phyloP scores from a whole-genome alignment of 345 rosid species.

The Murraya koenigii region DNA sequence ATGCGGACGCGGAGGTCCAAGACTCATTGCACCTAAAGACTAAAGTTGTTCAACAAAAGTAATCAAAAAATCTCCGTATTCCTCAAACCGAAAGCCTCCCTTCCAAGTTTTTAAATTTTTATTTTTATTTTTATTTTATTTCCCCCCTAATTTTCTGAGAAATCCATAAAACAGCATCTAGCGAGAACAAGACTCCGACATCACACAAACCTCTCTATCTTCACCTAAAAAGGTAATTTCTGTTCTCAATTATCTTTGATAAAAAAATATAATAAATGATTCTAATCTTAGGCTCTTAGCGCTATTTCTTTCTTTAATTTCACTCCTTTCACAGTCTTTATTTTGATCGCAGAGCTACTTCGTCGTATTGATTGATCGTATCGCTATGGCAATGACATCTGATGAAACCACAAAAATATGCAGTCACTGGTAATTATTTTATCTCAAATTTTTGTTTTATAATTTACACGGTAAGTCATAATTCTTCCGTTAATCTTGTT shows the following conservation, averaged over 20 bases:
- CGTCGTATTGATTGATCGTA: not conserved
- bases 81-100: no score
- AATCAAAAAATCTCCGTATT: not conserved
- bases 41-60: slow-evolving; percentile 16
- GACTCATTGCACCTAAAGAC: slow-evolving; percentile 6
- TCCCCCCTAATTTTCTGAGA: not conserved
- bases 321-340: not conserved
- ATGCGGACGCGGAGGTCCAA: slow-evolving; percentile 5
- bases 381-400: slow-evolving; percentile 55
- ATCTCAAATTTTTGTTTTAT: not conserved
- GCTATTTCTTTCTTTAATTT: not conserved
- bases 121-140: not conserved
- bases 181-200: not conserved
- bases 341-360: slow-evolving; percentile 19
- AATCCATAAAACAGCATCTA: not conserved
- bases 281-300: not conserved
- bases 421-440: slow-evolving; percentile 67
- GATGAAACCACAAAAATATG: slow-evolving; percentile 69
- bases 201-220: not conserved
- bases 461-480: not conserved
- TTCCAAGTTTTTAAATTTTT: no score
- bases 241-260: not conserved
- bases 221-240: not conserved
- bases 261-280: not conserved
- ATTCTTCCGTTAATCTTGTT: not conserved